These are phyloP conservation scores for Marasmius sp. DNA, from an alignment of 1,284 basidiomycete species.

Conservation along the genomic window DNA sequence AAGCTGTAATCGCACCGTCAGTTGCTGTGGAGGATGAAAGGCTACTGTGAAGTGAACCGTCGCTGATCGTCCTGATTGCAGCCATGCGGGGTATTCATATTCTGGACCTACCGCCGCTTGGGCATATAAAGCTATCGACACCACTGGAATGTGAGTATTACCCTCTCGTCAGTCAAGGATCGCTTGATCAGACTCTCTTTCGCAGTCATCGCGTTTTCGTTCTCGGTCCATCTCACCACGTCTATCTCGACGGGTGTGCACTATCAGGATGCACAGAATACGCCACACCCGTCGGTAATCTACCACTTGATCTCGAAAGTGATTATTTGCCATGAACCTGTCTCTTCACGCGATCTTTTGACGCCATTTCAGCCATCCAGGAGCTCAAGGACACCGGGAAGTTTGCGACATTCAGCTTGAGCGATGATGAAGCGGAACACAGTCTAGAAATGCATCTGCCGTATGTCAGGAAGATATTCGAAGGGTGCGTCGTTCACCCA, in stretches of 20 bases:
- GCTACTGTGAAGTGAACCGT: no score
- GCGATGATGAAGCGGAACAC: slow-evolving; percentile 91
- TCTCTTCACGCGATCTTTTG: background rate
- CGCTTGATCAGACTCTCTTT: slow-evolving; percentile 10
- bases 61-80: slow-evolving; percentile 27
- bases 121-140: slow-evolving; percentile 92
- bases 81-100: slow-evolving; percentile 96
- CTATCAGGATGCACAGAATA: slow-evolving; percentile 78
- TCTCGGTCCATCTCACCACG: slow-evolving; percentile 94
- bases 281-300: slow-evolving; percentile 83
- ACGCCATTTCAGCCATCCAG: slow-evolving; percentile 52
- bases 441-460: slow-evolving; percentile 98
- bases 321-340: slow-evolving; percentile 24
- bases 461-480: slow-evolving; percentile 87
- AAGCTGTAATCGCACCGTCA: slow-evolving; percentile 96
- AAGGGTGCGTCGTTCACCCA: slow-evolving; percentile 54
- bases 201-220: slow-evolving; percentile 88
- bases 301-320: slow-evolving; percentile 83
- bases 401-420: slow-evolving; percentile 70
- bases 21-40: slow-evolving; percentile 21
- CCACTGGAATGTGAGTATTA: slow-evolving; percentile 67
- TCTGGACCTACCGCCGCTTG: slow-evolving; percentile 94
- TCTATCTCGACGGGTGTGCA: slow-evolving; percentile 86
- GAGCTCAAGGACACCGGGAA: slow-evolving; percentile 68
- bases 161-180: slow-evolving; percentile 2